A percentile compares a stretch with the other conserved stretches of the same genome.
These are phyloP conservation scores for Sesbania bispinosa DNA, from an alignment of 306 rosid genomes.

Conservation along the genomic window DNA sequence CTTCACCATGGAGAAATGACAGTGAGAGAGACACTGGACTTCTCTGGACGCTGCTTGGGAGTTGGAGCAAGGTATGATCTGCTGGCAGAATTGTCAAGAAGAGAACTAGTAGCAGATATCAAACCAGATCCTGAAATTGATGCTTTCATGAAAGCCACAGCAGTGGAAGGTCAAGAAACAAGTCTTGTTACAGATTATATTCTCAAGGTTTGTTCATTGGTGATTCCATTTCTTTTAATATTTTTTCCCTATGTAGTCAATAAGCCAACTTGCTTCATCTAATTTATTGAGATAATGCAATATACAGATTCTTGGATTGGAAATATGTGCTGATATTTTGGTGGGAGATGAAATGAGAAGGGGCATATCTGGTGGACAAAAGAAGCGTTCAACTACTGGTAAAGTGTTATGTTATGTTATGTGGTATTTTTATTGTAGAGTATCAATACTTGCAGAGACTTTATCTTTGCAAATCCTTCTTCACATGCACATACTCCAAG, in stretches of 20 bases:
- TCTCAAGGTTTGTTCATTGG: conserved; percentile 76
- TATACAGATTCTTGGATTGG: conserved; percentile 93
- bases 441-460: too few species aligned
- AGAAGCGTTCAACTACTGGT: conserved; percentile 86
- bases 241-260: background rate
- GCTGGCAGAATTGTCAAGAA: conserved; percentile 48
- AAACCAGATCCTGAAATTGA: conserved; percentile 77
- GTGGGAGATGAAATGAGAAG: conserved; percentile 96
- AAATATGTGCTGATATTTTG: conserved; percentile 72
- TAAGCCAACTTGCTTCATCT: too few species aligned
- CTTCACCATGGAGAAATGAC: conserved; percentile 91
- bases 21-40: conserved; percentile 73
- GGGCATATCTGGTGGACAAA: conserved; percentile 93
- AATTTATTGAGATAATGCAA: too few species aligned
- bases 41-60: conserved; percentile 70
- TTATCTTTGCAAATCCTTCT: too few species aligned
- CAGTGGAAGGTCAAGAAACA: conserved; percentile 63
- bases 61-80: conserved; percentile 70
- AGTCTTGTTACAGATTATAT: conserved; percentile 70
- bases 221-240: background rate
- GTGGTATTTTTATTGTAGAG: too few species aligned
- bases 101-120: conserved; percentile 55
- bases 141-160: conserved; percentile 84
- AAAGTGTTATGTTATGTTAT: too few species aligned
- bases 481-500: too few species aligned